phyloP scores from a whole-genome alignment of 1,284 basidiomycete species.

The Microbotryomycetes sp. region DNA sequence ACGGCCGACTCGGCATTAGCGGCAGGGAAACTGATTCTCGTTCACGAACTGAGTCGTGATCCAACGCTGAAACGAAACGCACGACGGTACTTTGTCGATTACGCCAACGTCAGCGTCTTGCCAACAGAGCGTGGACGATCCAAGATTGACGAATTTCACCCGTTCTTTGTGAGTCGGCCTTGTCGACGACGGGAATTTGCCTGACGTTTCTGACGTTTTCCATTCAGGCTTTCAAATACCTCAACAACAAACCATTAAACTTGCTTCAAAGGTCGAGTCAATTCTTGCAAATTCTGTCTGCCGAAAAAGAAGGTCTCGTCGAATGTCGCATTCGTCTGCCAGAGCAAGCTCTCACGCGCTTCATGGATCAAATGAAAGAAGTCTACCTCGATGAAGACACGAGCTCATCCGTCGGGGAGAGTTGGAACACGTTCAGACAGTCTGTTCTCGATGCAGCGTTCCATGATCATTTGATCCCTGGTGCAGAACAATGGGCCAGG shows the following conservation, averaged over 20 bases:
- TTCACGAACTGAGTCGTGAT: conserved; percentile 88
- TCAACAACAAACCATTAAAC: conserved; percentile 70
- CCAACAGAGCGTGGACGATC: conserved; percentile 87
- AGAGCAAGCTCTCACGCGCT: conserved; percentile 55
- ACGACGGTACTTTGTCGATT: conserved; percentile 66
- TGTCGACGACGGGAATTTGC: not conserved
- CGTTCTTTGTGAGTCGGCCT: conserved; percentile 67
- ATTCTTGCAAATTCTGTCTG: conserved; percentile 84
- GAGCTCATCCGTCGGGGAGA: conserved; percentile 72
- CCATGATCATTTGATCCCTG: conserved; percentile 71
- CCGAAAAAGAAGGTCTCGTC: conserved; percentile 82
- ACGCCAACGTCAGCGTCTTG: conserved; percentile 71
- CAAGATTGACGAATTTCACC: conserved; percentile 84
- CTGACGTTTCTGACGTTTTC: not conserved
- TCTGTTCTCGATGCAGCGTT: conserved; percentile 72
- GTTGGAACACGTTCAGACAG: conserved; percentile 88
- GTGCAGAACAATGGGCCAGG: conserved; percentile 75
- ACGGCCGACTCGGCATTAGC: conserved; percentile 38
- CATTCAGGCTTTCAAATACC: conserved; percentile 86
- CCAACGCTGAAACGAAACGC: conserved; percentile 78
- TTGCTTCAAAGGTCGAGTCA: conserved; percentile 66
- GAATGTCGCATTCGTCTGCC: conserved; percentile 66
- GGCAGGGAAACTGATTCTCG: conserved; percentile 74
- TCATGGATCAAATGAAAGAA: conserved; percentile 68
- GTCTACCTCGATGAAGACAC: conserved; percentile 73